These are phyloP conservation scores for Dioscorea dumetorum DNA, from an alignment of 106 monocot genomes.

Conservation along the genomic window DNA sequence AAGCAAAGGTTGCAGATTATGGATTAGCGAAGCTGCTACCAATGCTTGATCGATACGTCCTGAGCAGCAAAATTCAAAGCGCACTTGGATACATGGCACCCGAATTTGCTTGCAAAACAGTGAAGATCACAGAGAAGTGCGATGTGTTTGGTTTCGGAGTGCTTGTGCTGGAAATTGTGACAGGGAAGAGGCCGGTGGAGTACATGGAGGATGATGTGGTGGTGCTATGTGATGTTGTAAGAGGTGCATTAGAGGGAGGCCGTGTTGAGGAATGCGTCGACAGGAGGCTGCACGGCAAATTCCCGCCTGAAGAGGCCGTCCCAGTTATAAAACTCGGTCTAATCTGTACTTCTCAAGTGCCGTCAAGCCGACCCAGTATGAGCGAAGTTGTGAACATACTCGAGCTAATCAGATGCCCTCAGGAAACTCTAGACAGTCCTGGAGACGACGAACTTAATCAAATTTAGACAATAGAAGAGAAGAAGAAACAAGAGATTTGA, in stretches of 20 bases:
- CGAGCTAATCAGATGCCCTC: constrained; percentile 77
- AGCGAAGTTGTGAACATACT: constrained; percentile 84
- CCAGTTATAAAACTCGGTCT: constrained; percentile 78
- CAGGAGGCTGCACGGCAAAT: constrained; percentile 44
- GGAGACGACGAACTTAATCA: constrained; percentile 46
- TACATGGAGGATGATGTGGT: constrained; percentile 96
- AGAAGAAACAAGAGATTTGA: constrained; percentile 5
- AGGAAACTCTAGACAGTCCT: constrained; percentile 24
- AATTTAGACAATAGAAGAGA: background rate
- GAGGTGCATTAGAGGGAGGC: constrained; percentile 63
- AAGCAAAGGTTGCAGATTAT: constrained; percentile 73
- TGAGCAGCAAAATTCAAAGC: constrained; percentile 90
- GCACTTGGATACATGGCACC: constrained; percentile 97
- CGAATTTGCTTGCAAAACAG: constrained; percentile 71
- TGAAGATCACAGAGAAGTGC: constrained; percentile 84
- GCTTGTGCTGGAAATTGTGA: constrained; percentile 59
- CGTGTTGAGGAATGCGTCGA: constrained; percentile 72
- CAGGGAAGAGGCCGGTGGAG: constrained; percentile 77
- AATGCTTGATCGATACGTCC: constrained; percentile 75
- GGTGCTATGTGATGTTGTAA: constrained; percentile 69
- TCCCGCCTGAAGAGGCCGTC: constrained; percentile 65
- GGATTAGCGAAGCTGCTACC: constrained; percentile 85
- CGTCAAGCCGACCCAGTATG: constrained; percentile 83
- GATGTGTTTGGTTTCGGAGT: constrained; percentile 88
- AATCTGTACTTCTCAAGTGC: constrained; percentile 95